Evolutionary conservation across 2,329 filamentous ascomycete species (phyloP), one percentile per base, ranked within the genome.

Genomic region (Blastomyces emzantsi): DNA sequence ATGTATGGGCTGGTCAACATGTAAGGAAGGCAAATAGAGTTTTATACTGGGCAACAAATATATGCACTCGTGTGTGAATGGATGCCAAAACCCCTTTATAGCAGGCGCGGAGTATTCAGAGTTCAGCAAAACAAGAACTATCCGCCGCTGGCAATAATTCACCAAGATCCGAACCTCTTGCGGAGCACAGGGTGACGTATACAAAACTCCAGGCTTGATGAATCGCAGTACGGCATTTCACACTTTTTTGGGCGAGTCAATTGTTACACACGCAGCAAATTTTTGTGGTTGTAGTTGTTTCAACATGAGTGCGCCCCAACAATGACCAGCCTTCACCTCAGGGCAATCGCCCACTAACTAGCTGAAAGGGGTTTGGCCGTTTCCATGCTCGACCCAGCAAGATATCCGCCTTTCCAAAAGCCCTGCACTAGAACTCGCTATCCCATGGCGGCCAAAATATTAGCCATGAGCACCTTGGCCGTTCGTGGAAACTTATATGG

Each of bases 1-100:
- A n/a, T n/a, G n/a, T n/a, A n/a, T 72, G 0, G 76, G 71, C 68
- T 81, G 79, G 30, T 77, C 72, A 49, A 82, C 79, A 61, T 73
- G 74, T 56, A 81, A 70, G 63, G 73, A 73, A 51, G 79, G 79
- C 60, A 71, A 70, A 62, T 73, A 68, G 62, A 79, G 72, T 49
- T 64, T 70, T 69, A 72, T 70, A 47, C 17, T 58, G 41, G n/a
- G 25, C 30, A 57, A 33, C 2, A 9, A n/a, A n/a, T 33, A 7
- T 33, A n/a, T 57, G 30, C 19, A 39, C 11, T 30, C 9, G 5
- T 13, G 17, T 5, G 52, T 19, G 15, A 36, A 47, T 17, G n/a
- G 17, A 11, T n/a, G 36, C 9, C 15, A n/a, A 33, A 25, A 17
- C 36, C 19, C 13, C 13, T n/a, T 45, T 22, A 57, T n/a, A 57